Percentiles rank a stretch among this genome's conserved stretches.
These are phyloP conservation scores for Solanum rostratum DNA, from an alignment of 257 asterid genomes.

Conservation along the genomic window DNA sequence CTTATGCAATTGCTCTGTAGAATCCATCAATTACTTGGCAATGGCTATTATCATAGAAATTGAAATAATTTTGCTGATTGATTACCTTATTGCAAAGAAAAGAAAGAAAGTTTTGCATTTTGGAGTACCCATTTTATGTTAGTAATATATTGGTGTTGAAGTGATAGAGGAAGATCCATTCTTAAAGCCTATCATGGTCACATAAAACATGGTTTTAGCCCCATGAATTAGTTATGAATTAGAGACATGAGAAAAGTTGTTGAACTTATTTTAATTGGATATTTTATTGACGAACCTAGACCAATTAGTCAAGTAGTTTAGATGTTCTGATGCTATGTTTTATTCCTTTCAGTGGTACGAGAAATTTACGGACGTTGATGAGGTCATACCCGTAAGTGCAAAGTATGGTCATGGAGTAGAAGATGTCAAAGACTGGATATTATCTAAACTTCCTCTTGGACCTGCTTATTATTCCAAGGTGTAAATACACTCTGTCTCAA, in stretches of 20 bases:
- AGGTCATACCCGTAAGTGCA: conserved; percentile 98
- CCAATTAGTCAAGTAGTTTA: background rate
- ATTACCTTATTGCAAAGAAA: background rate
- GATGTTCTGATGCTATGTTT: background rate
- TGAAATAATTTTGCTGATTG: background rate
- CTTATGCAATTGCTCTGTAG: background rate
- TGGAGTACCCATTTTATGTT: background rate
- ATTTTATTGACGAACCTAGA: background rate
- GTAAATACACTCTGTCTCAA: background rate
- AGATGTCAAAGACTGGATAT: conserved; percentile 91
- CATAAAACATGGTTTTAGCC: background rate
- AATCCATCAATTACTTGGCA: background rate
- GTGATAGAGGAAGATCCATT: background rate
- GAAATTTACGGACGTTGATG: conserved; percentile 79
- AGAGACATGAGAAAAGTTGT: background rate
- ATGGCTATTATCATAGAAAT: background rate
- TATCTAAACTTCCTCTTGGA: conserved; percentile 79
- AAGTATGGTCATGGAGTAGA: conserved; percentile 95
- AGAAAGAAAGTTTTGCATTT: background rate
- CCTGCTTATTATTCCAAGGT: conserved; percentile 97
- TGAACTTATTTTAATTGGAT: background rate
- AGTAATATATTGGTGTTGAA: background rate
- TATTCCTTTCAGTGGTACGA: conserved; percentile 76
- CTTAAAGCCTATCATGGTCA: background rate
- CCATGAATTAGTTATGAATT: background rate